Evolutionary conservation across 202 grass and related monocot genomes (phyloP), one percentile per base, ranked within the genome.

Genomic region (Cymbopogon flexuosus): DNA sequence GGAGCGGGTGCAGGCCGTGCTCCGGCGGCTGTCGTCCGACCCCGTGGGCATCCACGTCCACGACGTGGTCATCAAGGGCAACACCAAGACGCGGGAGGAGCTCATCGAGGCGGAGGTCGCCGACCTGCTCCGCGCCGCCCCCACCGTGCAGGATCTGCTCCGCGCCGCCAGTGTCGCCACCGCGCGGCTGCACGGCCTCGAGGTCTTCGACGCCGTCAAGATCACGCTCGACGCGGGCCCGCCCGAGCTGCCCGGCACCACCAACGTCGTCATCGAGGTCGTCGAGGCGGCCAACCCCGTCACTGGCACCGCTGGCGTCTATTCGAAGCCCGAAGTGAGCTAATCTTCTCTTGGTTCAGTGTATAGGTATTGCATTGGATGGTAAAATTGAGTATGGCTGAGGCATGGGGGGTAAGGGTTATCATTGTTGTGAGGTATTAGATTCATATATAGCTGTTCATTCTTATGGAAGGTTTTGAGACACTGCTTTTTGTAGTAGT

Each of bases 161-260:
- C 76, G 65, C 16, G 92, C 90, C 18, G 92, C 92, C 15, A 76
- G 76, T 58, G 58, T 86, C 45, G 92, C 92, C 40, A 93, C 83
- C 73, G 69, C 88, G 15, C 87, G 92, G 47, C 70, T 98, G 46
- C 85, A 69, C 45, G 80, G 19, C 16, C 90, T 98, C 14, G 88
- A 98, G 3, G 64, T 98, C 11, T 95, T 98, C 84, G 90, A 98
- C 37, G 70, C 95, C 62, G 84, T 95, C 59, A 88, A 84, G 16
- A 95, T 98, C 86, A 94, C 89, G 13, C 90, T 95, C 59, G 96
- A 99, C 34, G 85, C 96, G 0, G 96, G 92, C n/a, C 90, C 92
- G 4, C 40, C 82, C 0, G 96, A 99, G 83, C 92, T 99, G 24
- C 92, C 90, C 0, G 90, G 87, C 59, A 99, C 88, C 78, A 86